phyloP scores from a whole-genome alignment of 768 basidiomycete genomes.

The Trametes cinnabarina region DNA sequence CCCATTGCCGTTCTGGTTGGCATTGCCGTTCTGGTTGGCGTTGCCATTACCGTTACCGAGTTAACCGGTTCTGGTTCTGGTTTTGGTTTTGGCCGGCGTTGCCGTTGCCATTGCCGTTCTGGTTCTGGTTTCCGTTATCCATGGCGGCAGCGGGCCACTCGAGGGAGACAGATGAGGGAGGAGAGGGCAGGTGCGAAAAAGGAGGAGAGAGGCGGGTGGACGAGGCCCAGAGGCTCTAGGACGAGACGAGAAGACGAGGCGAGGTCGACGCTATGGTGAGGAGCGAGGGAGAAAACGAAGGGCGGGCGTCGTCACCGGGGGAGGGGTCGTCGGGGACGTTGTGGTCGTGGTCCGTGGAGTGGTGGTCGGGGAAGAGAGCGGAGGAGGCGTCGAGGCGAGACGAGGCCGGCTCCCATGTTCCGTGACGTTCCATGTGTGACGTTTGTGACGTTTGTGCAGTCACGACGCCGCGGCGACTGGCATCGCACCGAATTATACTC shows the following conservation, averaged over 20 bases:
- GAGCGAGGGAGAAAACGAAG: not conserved
- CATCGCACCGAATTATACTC: no score
- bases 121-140: not conserved
- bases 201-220: no score
- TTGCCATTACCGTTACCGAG: no score
- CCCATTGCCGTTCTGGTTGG: not conserved
- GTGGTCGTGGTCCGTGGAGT: conserved; percentile 3
- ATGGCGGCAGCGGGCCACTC: no score
- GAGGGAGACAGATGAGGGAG: not conserved
- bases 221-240: not conserved
- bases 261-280: not conserved
- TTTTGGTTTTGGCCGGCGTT: not conserved
- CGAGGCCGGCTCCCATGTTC: not conserved
- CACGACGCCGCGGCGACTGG: no score
- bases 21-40: not conserved
- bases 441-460: no score
- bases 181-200: not conserved
- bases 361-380: no score
- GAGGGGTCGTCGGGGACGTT: not conserved
- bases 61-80: not conserved
- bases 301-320: conserved; percentile 8
- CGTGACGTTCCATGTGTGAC: not conserved
- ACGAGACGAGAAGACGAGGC: not conserved
- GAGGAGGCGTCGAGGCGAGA: not conserved
- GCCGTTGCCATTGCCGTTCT: not conserved